A percentile compares a stretch with the other conserved stretches of the same genome.
These are phyloP conservation scores for Xanthoconium stramineum DNA, from an alignment of 768 basidiomycete species.

Conservation along the genomic window DNA sequence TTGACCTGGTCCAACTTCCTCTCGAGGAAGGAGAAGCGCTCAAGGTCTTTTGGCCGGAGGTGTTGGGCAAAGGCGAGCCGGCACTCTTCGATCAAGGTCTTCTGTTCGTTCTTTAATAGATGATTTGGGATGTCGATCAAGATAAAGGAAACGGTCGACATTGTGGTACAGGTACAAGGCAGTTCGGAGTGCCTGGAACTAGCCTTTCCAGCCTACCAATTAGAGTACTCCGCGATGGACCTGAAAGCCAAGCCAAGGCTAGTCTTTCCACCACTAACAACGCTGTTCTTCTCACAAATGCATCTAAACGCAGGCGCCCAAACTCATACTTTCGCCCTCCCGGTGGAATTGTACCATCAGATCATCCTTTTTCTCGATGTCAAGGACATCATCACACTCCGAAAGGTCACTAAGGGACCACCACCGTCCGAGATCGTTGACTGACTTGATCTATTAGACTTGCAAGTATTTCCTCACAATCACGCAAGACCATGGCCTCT, in stretches of 20 bases:
- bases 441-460: constrained; percentile 15
- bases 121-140: background rate
- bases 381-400: constrained; percentile 15
- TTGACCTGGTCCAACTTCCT: background rate
- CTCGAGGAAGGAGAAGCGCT: constrained; percentile 3
- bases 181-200: too few relatives aligned
- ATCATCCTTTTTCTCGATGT: constrained; percentile 15
- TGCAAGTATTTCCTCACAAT: constrained; percentile 19
- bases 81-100: constrained; percentile 3
- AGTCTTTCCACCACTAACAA: too few relatives aligned
- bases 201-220: too few relatives aligned
- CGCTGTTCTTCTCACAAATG: background rate
- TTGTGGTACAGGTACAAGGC: too few relatives aligned
- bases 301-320: background rate
- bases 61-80: background rate
- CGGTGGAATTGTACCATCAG: constrained; percentile 16
- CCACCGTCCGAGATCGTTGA: background rate
- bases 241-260: too few relatives aligned
- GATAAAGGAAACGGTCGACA: constrained; percentile 1
- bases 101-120: background rate
- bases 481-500: constrained; percentile 17
- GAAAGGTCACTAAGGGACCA: constrained; percentile 8
- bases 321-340: constrained; percentile 1
- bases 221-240: too few relatives aligned
- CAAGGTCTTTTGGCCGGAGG: constrained; percentile 1